Base-by-base conservation (phyloP, 2,329 filamentous ascomycete species). In the Aspergillus pseudonomiae region DNA sequence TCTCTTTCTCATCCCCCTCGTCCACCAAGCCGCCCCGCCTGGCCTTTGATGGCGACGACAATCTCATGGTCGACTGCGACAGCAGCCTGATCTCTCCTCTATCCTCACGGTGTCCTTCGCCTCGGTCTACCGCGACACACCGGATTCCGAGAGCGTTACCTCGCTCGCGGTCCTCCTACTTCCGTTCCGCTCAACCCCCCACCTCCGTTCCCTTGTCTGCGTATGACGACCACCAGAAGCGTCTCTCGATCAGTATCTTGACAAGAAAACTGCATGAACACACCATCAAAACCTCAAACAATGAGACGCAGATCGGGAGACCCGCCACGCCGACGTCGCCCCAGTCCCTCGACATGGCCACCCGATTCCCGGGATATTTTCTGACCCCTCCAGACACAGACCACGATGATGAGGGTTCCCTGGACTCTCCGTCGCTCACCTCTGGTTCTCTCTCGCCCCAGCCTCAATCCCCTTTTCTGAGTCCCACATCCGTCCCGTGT, bases 341-440 rank as follows among this genome's bases (percentile, higher is more conserved):
- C 41, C 26, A 58, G 34, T 62, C 63, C 16, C 43, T 60, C 41
- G 46, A 56, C 62, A 46, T 26, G 57, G 61, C 43, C 34, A 56
- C 21, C 50, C 61, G 45, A 50, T 67, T 70, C 59, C 54, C 69
- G 19, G 71, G 69, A 28, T 76, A 75, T 50, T 67, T 78, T 63
- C 68, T 79, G 24, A 79, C 77, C 1, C 75, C 76, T 4, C 76
- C 77, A 7, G 76, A 77, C 62, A 78, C 75, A 24, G 77, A 78
- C 64, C 74, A 74, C n/a, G 75, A 78, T 53, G 75, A 77, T n/a
- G 74, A 77, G 45, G 71, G 73, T 48, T 72, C 69, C 34, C 70
- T 68, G 65, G 82, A 82, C 74, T 90, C 88, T 55, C 81, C 81
- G 6, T 82, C 78, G 63, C 94, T 84, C 70, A 87, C 83, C 69